A percentile compares a stretch with the other conserved stretches of the same genome.
Evolutionary conservation across 129 eudicot species (phyloP).

Genomic region (Smallanthus sonchifolius): DNA sequence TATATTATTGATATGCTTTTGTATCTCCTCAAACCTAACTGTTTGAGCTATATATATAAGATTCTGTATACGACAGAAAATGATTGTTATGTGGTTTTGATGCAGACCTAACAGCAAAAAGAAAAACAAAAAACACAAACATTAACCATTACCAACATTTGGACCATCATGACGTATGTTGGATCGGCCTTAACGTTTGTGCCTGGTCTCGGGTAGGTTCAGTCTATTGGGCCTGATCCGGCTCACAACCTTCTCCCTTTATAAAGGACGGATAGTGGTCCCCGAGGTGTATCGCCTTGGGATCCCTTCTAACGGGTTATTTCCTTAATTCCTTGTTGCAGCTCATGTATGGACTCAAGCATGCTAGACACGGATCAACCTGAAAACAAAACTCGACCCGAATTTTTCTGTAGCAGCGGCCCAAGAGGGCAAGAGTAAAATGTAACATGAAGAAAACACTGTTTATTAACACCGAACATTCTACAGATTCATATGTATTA

Average conservation of each 20-base stretch:
- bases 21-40: not conserved
- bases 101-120: no score
- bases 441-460: constrained; percentile 1
- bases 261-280: no score
- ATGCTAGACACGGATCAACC: not conserved
- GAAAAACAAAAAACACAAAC: no score
- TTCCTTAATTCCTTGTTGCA: no score
- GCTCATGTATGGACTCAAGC: no score
- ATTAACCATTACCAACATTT: no score
- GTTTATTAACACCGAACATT: constrained; percentile 6
- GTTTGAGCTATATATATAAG: not conserved
- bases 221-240: not conserved
- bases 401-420: no score
- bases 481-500: not conserved
- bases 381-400: not conserved
- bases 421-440: not conserved
- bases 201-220: not conserved
- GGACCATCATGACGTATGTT: not conserved
- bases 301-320: not conserved
- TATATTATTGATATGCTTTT: not conserved
- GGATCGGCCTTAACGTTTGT: not conserved
- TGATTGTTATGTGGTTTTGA: no score
- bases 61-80: not conserved
- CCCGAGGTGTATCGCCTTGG: no score
- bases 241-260: not conserved